Base-by-base conservation (phyloP, 345 rosid genomes). In the Dimocarpus longan region DNA sequence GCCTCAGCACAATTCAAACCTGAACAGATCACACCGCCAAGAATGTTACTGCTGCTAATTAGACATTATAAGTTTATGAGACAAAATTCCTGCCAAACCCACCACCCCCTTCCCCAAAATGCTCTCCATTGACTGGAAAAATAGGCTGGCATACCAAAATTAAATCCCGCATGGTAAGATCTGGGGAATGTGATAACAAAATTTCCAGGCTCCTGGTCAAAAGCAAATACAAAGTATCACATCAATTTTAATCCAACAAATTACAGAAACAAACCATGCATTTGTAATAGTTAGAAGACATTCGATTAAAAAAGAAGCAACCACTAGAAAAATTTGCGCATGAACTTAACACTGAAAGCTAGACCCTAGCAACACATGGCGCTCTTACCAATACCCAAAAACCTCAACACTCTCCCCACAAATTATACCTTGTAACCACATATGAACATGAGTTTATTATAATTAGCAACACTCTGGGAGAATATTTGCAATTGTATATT, bases 1-100 rank as follows among this genome's bases (percentile, higher is more conserved):
- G 99, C 98, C 89, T 95, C 98, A 32, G 98, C 99, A 81, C 99
- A 95, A 81, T 95, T 95, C 74, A 95, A 86, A 88, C 99, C 98
- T 95, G 90, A 68, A 76, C 78, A 81, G 62, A 73, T 69, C 76
- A 66, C 54, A 77, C 42, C 71, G 66, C 43, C 73, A 9, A 63
- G 71, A 65, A 52, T 39, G 56, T 73, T 12, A 54, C 52, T 32
- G 48, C n/a, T 60, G 48, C 65, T 24, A 76, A 60, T 73, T 19
- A 75, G 10, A 37, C n/a, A 18, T 43, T 28, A 4, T 71, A 22
- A 13, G 62, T 57, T 50, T 73, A 78, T 24, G 40, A 22, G 46
- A 79, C 10, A 48, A 63, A 52, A 80, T 42, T 70, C 28, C 21
- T 19, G 69, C 46, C 65, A 60, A 60, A 0, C 65, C 65, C 65